Percentiles rank a stretch among this genome's conserved stretches.
phyloP scores from a whole-genome alignment of 345 rosid genomes.

The Sisymbrium altissimum region DNA sequence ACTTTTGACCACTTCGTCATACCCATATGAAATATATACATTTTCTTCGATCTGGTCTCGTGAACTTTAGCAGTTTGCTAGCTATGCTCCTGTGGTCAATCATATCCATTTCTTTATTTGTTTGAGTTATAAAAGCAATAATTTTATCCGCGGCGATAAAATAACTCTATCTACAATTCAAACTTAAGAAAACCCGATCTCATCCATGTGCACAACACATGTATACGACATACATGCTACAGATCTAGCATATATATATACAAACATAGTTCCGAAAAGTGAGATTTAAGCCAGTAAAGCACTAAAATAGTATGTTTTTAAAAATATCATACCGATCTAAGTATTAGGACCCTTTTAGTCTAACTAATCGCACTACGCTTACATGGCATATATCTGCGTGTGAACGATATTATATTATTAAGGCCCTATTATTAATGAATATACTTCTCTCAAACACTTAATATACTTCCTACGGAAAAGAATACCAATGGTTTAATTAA shows the following conservation, averaged over 20 bases:
- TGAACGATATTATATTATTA: neutral
- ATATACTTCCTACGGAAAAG: neutral
- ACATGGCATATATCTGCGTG: slow-evolving; percentile 1
- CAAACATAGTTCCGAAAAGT: neutral
- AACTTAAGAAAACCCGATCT: slow-evolving; percentile 5
- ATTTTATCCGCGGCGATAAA: neutral
- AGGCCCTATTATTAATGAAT: neutral
- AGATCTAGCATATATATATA: slow-evolving; percentile 6
- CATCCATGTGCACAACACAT: slow-evolving; percentile 29
- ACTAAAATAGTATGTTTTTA: slow-evolving; percentile 4
- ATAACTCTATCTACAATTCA: slow-evolving; percentile 1
- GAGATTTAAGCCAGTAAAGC: slow-evolving; percentile 7
- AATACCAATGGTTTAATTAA: neutral
- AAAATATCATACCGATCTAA: neutral
- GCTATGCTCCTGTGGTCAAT: slow-evolving; percentile 27
- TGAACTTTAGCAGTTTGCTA: slow-evolving; percentile 34
- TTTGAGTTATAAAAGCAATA: neutral
- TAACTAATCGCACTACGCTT: slow-evolving; percentile 14
- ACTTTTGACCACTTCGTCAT: slow-evolving; percentile 26
- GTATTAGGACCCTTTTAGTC: slow-evolving; percentile 13
- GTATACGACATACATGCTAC: slow-evolving; percentile 24
- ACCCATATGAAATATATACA: slow-evolving; percentile 2
- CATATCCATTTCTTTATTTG: slow-evolving; percentile 9
- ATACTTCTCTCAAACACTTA: neutral
- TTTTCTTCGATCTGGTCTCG: slow-evolving; percentile 26